Conservation (phyloP, 805 yeast genomes). For the Yamadazyma sp. region DNA sequence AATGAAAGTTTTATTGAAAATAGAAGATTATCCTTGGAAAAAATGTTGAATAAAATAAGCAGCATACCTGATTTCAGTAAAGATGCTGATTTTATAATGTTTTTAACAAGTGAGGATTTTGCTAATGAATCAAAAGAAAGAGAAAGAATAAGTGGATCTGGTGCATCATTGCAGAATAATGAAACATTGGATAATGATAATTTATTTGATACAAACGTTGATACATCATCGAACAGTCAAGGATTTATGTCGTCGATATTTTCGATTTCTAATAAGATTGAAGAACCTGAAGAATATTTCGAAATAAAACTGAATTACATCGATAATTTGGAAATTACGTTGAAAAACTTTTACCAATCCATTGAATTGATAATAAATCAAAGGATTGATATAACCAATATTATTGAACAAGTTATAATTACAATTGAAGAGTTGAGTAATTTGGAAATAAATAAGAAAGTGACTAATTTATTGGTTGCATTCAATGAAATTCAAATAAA, state of each 20-base stretch:
- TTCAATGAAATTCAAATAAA: conserved; percentile 72
- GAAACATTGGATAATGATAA: conserved; percentile 38
- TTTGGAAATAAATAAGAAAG: conserved; percentile 67
- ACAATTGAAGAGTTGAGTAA: conserved; percentile 59
- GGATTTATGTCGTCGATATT: conserved; percentile 72
- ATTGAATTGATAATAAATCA: conserved; percentile 73
- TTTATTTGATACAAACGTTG: conserved; percentile 27
- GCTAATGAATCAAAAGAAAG: conserved; percentile 64
- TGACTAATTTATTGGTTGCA: conserved; percentile 60
- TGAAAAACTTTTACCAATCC: conserved; percentile 65
- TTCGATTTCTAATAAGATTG: conserved; percentile 62
- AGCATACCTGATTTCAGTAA: conserved; percentile 51
- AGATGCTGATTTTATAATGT: conserved; percentile 76
- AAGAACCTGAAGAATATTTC: conserved; percentile 79
- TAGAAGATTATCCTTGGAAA: conserved; percentile 79
- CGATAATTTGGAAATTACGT: conserved; percentile 69
- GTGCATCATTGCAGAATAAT: conserved; percentile 38
- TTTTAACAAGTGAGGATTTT: conserved; percentile 73
- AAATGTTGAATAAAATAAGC: conserved; percentile 76
- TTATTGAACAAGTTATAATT: conserved; percentile 65
- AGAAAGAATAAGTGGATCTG: conserved; percentile 56
- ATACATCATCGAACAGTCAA: conserved; percentile 17
- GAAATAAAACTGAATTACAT: conserved; percentile 63
- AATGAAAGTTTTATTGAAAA: conserved; percentile 86
- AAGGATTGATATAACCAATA: conserved; percentile 65